Evolutionary conservation across 1,284 basidiomycete genomes (phyloP).

Genomic region (Flammula alnicola): DNA sequence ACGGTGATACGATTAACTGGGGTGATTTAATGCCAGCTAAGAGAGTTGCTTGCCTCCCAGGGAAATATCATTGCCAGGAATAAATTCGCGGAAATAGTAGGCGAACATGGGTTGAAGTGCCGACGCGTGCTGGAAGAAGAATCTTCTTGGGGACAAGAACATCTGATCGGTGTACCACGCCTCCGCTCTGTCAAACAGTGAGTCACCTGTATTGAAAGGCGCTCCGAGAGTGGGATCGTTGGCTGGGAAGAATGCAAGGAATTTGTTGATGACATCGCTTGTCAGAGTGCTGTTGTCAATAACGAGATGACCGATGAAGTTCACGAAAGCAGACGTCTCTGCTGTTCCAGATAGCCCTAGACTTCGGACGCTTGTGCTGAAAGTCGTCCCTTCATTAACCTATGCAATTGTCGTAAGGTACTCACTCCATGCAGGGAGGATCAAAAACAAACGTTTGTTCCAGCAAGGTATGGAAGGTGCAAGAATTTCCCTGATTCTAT

Average conservation of each 20-base stretch:
- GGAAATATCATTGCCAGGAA: constrained; percentile 43
- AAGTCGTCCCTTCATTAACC: constrained; percentile 57
- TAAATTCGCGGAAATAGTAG: constrained; percentile 60
- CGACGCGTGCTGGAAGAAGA: constrained; percentile 53
- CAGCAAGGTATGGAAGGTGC: constrained; percentile 57
- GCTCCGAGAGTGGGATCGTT: constrained; percentile 50
- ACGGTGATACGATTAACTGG: background rate
- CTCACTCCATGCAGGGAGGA: background rate
- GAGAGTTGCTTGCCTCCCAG: constrained; percentile 16
- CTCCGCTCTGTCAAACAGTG: constrained; percentile 57
- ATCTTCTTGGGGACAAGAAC: constrained; percentile 53
- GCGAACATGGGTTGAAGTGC: constrained; percentile 53
- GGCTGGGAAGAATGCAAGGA: constrained; percentile 48
- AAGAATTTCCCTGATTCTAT: constrained; percentile 55
- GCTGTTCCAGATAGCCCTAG: constrained; percentile 40
- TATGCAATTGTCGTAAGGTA: constrained; percentile 22
- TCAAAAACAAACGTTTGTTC: constrained; percentile 50
- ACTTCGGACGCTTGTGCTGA: constrained; percentile 42
- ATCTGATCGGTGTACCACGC: constrained; percentile 63
- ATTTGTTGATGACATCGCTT: constrained; percentile 38
- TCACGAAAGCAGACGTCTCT: constrained; percentile 46
- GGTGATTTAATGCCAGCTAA: background rate
- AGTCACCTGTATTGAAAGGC: constrained; percentile 61
- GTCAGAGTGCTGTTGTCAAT: constrained; percentile 56
- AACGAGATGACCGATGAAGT: constrained; percentile 50